phyloP scores from a whole-genome alignment of 2,329 filamentous ascomycete genomes.

The Bisporella sp. region DNA sequence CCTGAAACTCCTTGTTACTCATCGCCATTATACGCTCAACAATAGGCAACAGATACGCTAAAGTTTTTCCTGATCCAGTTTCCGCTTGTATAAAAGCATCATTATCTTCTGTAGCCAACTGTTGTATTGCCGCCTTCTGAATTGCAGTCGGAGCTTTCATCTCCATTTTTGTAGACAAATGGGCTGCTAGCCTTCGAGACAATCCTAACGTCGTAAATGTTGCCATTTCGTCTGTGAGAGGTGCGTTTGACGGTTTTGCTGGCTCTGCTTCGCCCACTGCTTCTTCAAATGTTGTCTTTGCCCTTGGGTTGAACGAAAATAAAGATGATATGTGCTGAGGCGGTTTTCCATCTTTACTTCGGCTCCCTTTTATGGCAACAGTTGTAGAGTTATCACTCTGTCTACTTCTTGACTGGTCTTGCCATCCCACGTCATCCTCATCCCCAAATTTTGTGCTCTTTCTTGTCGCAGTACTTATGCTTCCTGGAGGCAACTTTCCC shows the following conservation, averaged over 20 bases:
- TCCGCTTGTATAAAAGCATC: constrained; percentile 97
- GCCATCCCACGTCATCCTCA: not conserved
- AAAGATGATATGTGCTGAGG: constrained; percentile 78
- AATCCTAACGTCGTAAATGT: constrained; percentile 84
- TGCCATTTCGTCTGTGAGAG: constrained; percentile 72
- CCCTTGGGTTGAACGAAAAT: constrained; percentile 80
- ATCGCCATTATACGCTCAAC: constrained; percentile 81
- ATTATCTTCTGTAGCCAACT: constrained; percentile 70
- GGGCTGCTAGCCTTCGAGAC: constrained; percentile 70
- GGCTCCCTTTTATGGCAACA: constrained; percentile 5
- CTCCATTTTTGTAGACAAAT: constrained; percentile 77
- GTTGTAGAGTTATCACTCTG: constrained; percentile 2
- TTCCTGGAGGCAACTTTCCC: constrained; percentile 30
- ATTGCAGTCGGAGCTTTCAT: constrained; percentile 91
- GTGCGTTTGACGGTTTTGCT: constrained; percentile 81
- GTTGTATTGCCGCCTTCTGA: constrained; percentile 80
- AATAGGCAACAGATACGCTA: constrained; percentile 91
- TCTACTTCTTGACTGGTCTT: not conserved
- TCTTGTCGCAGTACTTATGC: constrained; percentile 21
- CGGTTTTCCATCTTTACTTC: constrained; percentile 32
- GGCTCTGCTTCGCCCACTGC: constrained; percentile 42
- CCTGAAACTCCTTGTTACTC: constrained; percentile 46
- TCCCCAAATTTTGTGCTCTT: constrained; percentile 13
- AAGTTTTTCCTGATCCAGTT: constrained; percentile 93
- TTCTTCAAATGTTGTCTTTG: constrained; percentile 53